Base-by-base conservation (phyloP, 306 rosid species). In the Cicer judaicum region DNA sequence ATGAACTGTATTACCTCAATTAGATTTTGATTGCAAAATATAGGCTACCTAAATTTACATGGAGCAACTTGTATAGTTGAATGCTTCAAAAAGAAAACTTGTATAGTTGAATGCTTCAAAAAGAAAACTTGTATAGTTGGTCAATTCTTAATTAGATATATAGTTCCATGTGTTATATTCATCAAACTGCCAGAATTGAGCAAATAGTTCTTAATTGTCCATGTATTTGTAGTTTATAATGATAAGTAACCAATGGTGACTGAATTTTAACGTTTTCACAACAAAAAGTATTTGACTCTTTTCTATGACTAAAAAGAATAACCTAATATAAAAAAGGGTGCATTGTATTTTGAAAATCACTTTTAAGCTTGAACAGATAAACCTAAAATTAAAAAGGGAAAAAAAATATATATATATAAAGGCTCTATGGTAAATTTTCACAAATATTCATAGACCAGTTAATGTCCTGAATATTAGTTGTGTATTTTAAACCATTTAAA, bases 61-160 rank as follows among this genome's bases (percentile, higher is more conserved):
- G 47, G 39, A 39, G 2, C 44, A 50, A 34, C 62, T 76, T 67
- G 72, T 59, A 52, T 52, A 21, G 64, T 56, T 80, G 14, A 24
- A 24, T 24, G 29, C 29, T 24, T 24, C 29, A 24, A 24, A 24
- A 24, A 24, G 29, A 24, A 24, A 24, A 24, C 29, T 24, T 67
- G 72, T 57, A 52, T 52, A 21, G 64, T 56, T 80, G 14, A 24
- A 24, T 24, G 34, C 34, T 24, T 24, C 34, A 24, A 24, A 24
- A 24, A 24, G 34, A 24, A 24, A 24, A 24, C 34, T 24, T 21
- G 24, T 29, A 29, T 29, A 29, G 14, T 53, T 46, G 53, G 43
- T 29, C 5, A 70, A 47, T 15, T 29, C 7, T 49, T 60, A 40
- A 19, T 40, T 29, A 39, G 66, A n/a, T 66, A 54, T 54, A 16